A percentile compares a stretch with the other conserved stretches of the same genome.
These are phyloP conservation scores for Spinacia oleracea DNA, from an alignment of 179 eudicot species.

Conservation along the genomic window DNA sequence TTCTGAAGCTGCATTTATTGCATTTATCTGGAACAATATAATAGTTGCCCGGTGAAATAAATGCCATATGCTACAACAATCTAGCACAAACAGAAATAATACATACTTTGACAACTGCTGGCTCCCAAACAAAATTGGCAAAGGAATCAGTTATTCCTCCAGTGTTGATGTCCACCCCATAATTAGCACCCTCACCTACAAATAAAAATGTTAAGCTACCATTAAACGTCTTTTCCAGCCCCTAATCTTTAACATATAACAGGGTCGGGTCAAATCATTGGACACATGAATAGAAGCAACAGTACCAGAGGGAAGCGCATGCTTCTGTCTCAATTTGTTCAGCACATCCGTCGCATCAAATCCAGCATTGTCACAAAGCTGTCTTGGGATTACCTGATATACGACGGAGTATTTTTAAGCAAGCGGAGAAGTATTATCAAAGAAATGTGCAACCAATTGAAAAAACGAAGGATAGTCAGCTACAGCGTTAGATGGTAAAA, in stretches of 20 bases:
- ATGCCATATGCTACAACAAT: background rate
- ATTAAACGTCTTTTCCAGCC: background rate
- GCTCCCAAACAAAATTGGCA: constrained; percentile 97
- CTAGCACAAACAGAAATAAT: background rate
- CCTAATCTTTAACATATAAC: background rate
- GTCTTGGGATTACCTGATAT: constrained; percentile 86
- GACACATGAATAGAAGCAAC: constrained; percentile 6
- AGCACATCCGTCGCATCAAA: constrained; percentile 99
- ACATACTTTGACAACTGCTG: constrained; percentile 91
- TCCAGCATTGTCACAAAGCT: constrained; percentile 98
- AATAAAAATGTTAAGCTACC: background rate
- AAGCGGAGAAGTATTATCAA: background rate
- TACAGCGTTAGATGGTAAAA: background rate
- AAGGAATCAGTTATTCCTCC: constrained; percentile 96
- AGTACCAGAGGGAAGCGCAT: constrained; percentile 91
- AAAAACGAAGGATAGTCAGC: background rate
- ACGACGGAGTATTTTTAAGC: background rate
- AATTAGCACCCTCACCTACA: constrained; percentile 92
- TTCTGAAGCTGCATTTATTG: constrained; percentile 97
- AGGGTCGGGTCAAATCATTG: background rate
- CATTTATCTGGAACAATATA: constrained; percentile 65
- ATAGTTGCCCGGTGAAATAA: background rate
- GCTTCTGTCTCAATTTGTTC: constrained; percentile 95
- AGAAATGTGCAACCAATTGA: constrained; percentile 6
- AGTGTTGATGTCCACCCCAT: constrained; percentile 92